Evolutionary conservation across 106 monocot species (phyloP), one percentile per base, ranked within the genome.

Genomic region (Ottelia alismoides): DNA sequence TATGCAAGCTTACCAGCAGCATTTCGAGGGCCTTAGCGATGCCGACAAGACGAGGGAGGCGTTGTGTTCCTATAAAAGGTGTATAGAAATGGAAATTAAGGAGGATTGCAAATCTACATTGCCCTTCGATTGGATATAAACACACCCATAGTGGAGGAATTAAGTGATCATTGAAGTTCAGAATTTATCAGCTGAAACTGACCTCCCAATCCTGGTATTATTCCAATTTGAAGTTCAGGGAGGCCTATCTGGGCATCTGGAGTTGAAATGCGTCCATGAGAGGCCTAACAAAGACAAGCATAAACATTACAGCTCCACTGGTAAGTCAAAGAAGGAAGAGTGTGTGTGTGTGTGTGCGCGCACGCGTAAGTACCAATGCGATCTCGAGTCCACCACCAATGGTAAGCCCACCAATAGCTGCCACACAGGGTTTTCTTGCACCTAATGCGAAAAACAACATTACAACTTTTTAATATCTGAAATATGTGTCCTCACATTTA

Each of bases 201-300:
- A n/a, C n/a, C n/a, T 94, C 93, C 93, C 58, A 94, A 78, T 59
- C 93, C 93, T 22, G 93, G 88, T 60, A 94, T 84, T 22, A 94
- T 57, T 63, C 93, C 93, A 63, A 94, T 78, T 61, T 81, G 84
- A 63, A 94, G 88, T 73, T 94, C 93, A 29, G 93, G 93, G 40
- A 94, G 71, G 14, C 88, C 93, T 56, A 94, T 67, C 56, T 81
- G 88, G 56, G 78, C 69, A 64, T 51, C 64, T 24, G 77, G 31
- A 45, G 93, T 94, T 49, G 78, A 84, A 51, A 94, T 72, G 25
- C 93, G 83, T 31, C 58, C 84, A 94, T 94, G 83, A 56, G 88
- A 94, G 46, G 81, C 88, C 93, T 94, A 61, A 53, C 28, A 48
- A 50, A 63, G 63, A 56, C 28, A 45, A 2, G 5, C 22, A 23